Evolutionary conservation across 176 grass and related monocot genomes (phyloP).

Genomic region (Alloteropsis semialata): DNA sequence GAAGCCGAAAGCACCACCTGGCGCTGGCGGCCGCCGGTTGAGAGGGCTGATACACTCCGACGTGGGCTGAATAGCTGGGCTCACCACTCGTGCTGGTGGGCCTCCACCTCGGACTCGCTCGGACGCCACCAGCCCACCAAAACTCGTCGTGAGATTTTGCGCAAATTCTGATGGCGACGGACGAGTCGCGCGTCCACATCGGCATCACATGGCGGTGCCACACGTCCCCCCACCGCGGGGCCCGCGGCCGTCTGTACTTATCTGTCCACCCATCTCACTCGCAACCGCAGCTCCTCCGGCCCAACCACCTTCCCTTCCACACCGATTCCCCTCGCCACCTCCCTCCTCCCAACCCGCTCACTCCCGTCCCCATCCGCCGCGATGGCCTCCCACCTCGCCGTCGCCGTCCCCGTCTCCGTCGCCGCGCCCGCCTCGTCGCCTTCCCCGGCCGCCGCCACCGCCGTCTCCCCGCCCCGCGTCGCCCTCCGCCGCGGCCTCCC

Average conservation of each 20-base stretch:
- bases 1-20: neutral
- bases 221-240: neutral
- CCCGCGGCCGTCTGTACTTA: neutral
- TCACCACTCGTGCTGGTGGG: neutral
- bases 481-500: conserved; percentile 21
- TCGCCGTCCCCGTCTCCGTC: conserved; percentile 13
- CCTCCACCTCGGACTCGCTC: too few relatives aligned
- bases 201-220: neutral
- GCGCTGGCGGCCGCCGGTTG: neutral
- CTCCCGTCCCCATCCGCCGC: neutral
- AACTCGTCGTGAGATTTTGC: neutral
- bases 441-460: neutral
- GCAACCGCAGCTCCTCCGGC: neutral
- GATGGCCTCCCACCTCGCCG: conserved; percentile 42
- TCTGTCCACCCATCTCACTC: neutral
- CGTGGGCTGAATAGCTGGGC: neutral
- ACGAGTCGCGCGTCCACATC: neutral
- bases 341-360: neutral
- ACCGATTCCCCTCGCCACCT: neutral
- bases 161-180: neutral
- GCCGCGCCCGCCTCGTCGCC: conserved; percentile 10
- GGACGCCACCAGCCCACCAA: neutral
- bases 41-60: neutral
- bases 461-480: neutral
- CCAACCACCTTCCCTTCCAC: neutral